Percentiles rank a stretch among this genome's conserved stretches.
phyloP scores from a whole-genome alignment of 768 basidiomycete species.

The Tricholomella constricta region DNA sequence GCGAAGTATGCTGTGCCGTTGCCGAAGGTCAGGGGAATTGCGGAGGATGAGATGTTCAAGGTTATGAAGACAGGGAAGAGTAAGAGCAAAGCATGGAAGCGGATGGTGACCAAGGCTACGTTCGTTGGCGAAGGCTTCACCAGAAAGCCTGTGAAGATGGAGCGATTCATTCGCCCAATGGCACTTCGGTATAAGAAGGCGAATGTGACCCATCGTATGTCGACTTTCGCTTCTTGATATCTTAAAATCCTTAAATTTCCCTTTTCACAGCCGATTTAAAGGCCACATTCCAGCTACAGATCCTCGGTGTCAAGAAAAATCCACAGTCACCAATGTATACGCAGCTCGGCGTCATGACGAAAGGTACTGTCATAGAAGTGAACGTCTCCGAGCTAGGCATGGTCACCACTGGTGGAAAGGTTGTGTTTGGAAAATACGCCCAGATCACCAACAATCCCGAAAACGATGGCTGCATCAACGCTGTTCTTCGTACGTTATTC shows the following conservation, averaged over 20 bases:
- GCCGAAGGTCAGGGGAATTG: conserved; percentile 96
- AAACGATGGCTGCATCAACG: conserved; percentile 96
- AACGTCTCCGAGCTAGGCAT: conserved; percentile 98
- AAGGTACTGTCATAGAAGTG: conserved; percentile 97
- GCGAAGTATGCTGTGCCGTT: conserved; percentile 97
- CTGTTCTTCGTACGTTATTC: conserved; percentile 75
- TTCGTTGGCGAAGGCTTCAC: conserved; percentile 99
- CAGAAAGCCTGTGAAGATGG: conserved; percentile 98
- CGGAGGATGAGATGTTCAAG: conserved; percentile 99
- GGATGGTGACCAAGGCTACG: conserved; percentile 99
- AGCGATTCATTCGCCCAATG: conserved; percentile 97
- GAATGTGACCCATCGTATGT: conserved; percentile 96
- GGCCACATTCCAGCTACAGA: conserved; percentile 98
- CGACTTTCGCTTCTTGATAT: not conserved
- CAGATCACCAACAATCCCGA: conserved; percentile 95
- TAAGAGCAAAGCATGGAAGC: conserved; percentile 97
- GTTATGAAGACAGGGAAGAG: conserved; percentile 97
- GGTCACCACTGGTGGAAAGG: conserved; percentile 96
- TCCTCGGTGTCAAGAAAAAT: conserved; percentile 98
- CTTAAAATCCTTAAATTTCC: conserved; percentile 1
- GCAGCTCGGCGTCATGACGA: conserved; percentile 94
- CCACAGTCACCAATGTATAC: conserved; percentile 99
- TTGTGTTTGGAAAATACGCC: conserved; percentile 91
- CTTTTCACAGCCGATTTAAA: conserved; percentile 79
- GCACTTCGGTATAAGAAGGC: conserved; percentile 97